Evolutionary conservation across 2,329 filamentous ascomycete genomes (phyloP).

Genomic region (Hypoxylon sp.): DNA sequence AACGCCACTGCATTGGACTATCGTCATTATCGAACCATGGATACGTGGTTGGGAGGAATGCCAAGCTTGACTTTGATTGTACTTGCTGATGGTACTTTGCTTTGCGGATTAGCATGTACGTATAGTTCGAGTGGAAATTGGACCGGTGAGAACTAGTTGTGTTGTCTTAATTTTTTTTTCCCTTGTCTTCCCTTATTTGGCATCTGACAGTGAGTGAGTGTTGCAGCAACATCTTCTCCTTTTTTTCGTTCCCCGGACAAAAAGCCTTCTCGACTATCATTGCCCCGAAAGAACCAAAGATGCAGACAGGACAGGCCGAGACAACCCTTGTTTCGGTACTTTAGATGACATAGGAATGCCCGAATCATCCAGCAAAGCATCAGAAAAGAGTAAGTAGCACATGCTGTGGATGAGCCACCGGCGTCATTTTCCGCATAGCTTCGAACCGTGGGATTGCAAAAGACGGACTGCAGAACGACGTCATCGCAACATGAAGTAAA

Average conservation of each 20-base stretch:
- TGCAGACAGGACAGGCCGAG: slow-evolving; percentile 6
- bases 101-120: neutral
- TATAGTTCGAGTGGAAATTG: no score
- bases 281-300: slow-evolving; percentile 15
- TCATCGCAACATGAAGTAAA: slow-evolving; percentile 35
- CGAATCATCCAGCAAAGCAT: slow-evolving; percentile 11
- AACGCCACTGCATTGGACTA: slow-evolving; percentile 25
- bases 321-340: slow-evolving; percentile 9
- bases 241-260: slow-evolving; percentile 26
- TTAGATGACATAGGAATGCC: slow-evolving; percentile 22
- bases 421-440: slow-evolving; percentile 30
- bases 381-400: slow-evolving; percentile 17
- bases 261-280: slow-evolving; percentile 30
- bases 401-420: no score
- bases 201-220: no score
- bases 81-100: slow-evolving; percentile 4
- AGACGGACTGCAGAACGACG: slow-evolving; percentile 28
- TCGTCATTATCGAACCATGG: slow-evolving; percentile 35
- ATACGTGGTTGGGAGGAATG: slow-evolving; percentile 25
- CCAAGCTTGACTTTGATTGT: slow-evolving; percentile 21
- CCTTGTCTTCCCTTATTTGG: no score
- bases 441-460: slow-evolving; percentile 27
- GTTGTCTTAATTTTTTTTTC: no score
- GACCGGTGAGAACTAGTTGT: no score
- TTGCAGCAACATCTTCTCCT: no score